Conservation (phyloP, 805 yeast genomes). For the Candida vaughaniae region DNA sequence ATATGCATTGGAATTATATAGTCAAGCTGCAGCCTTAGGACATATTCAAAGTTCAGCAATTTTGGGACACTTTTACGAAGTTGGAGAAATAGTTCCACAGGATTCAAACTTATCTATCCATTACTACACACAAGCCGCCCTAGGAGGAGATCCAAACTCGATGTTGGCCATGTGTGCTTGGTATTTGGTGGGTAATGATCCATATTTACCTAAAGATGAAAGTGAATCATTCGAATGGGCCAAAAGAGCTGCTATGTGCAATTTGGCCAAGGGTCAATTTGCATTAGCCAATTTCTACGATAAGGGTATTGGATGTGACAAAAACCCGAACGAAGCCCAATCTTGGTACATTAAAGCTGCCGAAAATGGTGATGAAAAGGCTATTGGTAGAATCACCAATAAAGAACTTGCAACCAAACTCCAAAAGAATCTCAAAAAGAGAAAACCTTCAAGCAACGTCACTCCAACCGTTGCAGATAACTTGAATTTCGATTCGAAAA, state of each 20-base stretch:
- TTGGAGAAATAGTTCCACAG: slow-evolving; percentile 71
- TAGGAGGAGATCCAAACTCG: slow-evolving; percentile 81
- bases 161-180: slow-evolving; percentile 96
- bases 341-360: slow-evolving; percentile 79
- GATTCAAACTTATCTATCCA: slow-evolving; percentile 86
- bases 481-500: slow-evolving; percentile 5
- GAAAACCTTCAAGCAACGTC: slow-evolving; percentile 7
- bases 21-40: slow-evolving; percentile 86
- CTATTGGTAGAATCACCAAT: slow-evolving; percentile 32
- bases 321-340: slow-evolving; percentile 55
- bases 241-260: slow-evolving; percentile 72
- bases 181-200: slow-evolving; percentile 90
- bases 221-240: slow-evolving; percentile 96
- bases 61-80: slow-evolving; percentile 81
- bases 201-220: slow-evolving; percentile 74
- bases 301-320: slow-evolving; percentile 81
- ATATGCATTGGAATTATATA: slow-evolving; percentile 82
- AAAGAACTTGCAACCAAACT: slow-evolving; percentile 29
- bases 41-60: slow-evolving; percentile 77
- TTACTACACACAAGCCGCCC: slow-evolving; percentile 88
- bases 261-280: slow-evolving; percentile 78
- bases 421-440: slow-evolving; percentile 30
- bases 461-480: slow-evolving; percentile 6
- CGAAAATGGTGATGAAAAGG: slow-evolving; percentile 47
- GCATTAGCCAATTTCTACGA: slow-evolving; percentile 83